These are phyloP conservation scores for Amaranthus hypochondriacus DNA, from an alignment of 148 eudicot genomes.

Conservation along the genomic window DNA sequence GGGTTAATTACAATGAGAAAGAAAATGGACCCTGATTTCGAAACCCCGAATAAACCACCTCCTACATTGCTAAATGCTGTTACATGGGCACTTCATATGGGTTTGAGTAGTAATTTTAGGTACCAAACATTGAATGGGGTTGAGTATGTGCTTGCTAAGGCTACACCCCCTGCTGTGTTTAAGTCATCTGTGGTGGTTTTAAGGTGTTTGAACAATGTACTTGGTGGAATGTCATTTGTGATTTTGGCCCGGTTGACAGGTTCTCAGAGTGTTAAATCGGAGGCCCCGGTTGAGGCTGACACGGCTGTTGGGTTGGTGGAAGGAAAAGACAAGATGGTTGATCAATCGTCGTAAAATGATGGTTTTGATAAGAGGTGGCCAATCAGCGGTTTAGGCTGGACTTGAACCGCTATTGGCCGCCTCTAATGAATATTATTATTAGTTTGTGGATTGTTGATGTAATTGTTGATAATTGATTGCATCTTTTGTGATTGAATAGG, in stretches of 20 bases:
- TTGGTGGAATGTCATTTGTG: slow-evolving; percentile 91
- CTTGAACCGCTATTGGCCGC: no score
- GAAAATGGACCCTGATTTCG: slow-evolving; percentile 86
- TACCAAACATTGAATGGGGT: slow-evolving; percentile 81
- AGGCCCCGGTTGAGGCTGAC: not conserved
- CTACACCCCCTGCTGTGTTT: slow-evolving; percentile 41
- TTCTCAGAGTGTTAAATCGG: slow-evolving; percentile 45
- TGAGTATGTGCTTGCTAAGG: slow-evolving; percentile 60
- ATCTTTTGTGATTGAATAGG: no score
- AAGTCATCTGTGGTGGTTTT: slow-evolving; percentile 62
- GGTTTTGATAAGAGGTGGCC: no score
- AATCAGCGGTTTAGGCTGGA: no score
- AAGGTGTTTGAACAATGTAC: slow-evolving; percentile 70
- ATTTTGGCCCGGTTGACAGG: slow-evolving; percentile 78
- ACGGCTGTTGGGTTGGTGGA: no score
- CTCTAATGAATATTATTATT: no score
- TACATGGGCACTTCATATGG: slow-evolving; percentile 96
- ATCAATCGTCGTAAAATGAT: no score
- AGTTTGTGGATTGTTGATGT: no score
- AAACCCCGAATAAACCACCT: slow-evolving; percentile 86
- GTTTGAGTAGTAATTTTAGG: slow-evolving; percentile 78
- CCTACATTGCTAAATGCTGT: slow-evolving; percentile 69
- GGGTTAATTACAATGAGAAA: slow-evolving; percentile 66
- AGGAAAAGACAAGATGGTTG: no score
- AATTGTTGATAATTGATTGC: no score